Conservation (phyloP, 1,284 basidiomycete species). For the Ceratobasidium sp. region DNA sequence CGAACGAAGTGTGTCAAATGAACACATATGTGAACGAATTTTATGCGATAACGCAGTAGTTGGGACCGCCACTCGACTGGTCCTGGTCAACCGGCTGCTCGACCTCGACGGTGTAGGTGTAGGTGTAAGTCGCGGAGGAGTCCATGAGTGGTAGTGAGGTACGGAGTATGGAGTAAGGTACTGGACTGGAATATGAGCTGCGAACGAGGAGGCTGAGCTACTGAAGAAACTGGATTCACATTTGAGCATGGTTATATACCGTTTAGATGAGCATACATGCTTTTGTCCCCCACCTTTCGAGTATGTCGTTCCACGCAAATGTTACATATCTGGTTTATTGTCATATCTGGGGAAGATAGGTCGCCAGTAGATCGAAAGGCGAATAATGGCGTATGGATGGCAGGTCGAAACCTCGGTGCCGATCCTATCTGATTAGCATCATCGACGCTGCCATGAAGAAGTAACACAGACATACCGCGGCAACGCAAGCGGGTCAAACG, state of each 20-base stretch:
- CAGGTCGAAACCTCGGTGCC: no score
- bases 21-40: background rate
- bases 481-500: no score
- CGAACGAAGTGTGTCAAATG: background rate
- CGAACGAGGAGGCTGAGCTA: background rate
- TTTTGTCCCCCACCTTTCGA: background rate
- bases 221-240: background rate
- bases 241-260: background rate
- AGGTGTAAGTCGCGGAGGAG: constrained; percentile 22
- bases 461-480: no score
- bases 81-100: constrained; percentile 32
- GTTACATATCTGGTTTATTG: background rate
- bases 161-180: background rate
- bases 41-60: constrained; percentile 28
- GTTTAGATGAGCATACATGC: background rate
- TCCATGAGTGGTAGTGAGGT: constrained; percentile 17
- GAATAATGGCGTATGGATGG: no score
- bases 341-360: background rate
- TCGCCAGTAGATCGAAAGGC: no score
- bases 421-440: no score
- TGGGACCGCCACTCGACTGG: background rate
- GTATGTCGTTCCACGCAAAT: background rate
- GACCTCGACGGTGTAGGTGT: constrained; percentile 19
- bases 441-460: no score
- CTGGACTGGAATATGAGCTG: background rate